Evolutionary conservation across 306 rosid genomes (phyloP).

Genomic region (Glycine tomentella): DNA sequence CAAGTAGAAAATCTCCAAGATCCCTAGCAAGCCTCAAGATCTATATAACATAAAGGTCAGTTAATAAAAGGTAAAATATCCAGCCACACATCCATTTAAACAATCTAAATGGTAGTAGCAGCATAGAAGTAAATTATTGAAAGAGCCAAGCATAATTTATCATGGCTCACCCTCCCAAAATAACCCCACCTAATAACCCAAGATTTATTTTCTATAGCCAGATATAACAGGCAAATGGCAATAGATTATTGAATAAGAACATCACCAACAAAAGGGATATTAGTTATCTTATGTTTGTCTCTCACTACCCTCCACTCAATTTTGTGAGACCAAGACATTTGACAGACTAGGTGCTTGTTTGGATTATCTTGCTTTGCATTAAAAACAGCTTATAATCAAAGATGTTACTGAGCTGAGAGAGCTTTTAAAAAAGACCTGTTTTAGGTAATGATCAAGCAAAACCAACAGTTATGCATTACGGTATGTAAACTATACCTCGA

Average conservation of each 20-base stretch:
- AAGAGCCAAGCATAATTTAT: neutral
- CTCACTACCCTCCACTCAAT: slow-evolving; percentile 5
- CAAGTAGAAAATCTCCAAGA: slow-evolving; percentile 96
- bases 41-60: slow-evolving; percentile 52
- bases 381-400: slow-evolving; percentile 13
- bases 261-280: neutral
- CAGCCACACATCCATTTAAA: slow-evolving; percentile 28
- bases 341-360: slow-evolving; percentile 12
- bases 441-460: slow-evolving; percentile 25
- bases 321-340: slow-evolving; percentile 16
- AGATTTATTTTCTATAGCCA: neutral
- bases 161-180: neutral
- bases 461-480: neutral
- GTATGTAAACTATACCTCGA: slow-evolving; percentile 68
- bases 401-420: slow-evolving; percentile 2
- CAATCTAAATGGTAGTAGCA: slow-evolving; percentile 13
- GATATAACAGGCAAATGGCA: neutral
- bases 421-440: neutral
- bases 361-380: slow-evolving; percentile 23
- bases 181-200: neutral
- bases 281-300: neutral
- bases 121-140: slow-evolving; percentile 4
- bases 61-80: slow-evolving; percentile 32
- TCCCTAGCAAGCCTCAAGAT: slow-evolving; percentile 88
- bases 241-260: slow-evolving; percentile 9